Evolutionary conservation across 1,284 basidiomycete species (phyloP), one percentile per base, ranked within the genome.

Genomic region (Heterobasidion occidentale): DNA sequence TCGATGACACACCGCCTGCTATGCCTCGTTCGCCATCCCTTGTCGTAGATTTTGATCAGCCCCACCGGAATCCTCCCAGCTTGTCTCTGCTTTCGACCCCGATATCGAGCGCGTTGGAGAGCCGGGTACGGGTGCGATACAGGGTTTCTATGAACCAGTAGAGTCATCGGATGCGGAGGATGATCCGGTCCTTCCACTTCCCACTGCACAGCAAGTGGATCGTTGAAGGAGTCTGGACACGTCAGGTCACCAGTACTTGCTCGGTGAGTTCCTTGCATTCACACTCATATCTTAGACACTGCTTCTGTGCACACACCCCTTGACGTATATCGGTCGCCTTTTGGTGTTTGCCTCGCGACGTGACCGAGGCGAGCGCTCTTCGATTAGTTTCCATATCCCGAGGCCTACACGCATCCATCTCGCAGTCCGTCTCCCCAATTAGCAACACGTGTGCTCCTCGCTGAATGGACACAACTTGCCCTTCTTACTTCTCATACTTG

Each of bases 181-280:
- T 12, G 19, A 14, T 36, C 52, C 52, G 45, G 42, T 48, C 20
- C 17, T 38, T 46, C 20, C 48, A 7, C 44, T 14, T 15, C 19
- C 34, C 17, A 42, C 36, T 27, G 20, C 50, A 1, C 52, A 49
- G 48, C 38, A 36, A 9, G 27, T 48, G 15, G 46, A 44, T 36
- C 36, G 33, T 34, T 36, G 33, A 55, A 54, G 17, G 36, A 36
- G 3, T 51, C 47, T 4, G 56, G 59, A 33, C 59, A 60, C 19
- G 36, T 60, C 38, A 59, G 59, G 20, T 56, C 59, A 2, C 59
- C 59, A n/a, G 52, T 60, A 48, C 55, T 60, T 51, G 60, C 59
- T 15, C 60, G 58, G 59, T 60, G 52, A 60, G 46, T 33, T 45
- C 44, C 44, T 45, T 45, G 44, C 17, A 58, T 6, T 27, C 19